Evolutionary conservation across 371 early-diverging fungal species (phyloP), one percentile per base, ranked within the genome.

Genomic region (Nematocida sp.): DNA sequence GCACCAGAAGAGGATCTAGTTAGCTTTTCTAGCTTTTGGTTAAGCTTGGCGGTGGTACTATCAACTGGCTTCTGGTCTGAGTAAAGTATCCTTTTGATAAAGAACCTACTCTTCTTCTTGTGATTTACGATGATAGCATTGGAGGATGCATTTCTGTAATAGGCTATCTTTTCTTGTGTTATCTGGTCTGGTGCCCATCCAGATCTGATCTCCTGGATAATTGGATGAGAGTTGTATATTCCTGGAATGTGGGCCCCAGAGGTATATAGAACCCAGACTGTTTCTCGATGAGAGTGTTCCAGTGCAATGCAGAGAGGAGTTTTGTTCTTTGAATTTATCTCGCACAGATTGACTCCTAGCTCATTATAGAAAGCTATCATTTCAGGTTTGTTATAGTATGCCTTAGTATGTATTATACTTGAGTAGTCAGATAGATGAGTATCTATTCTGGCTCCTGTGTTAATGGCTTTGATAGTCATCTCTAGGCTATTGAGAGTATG

Each of bases 401-500:
- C 35, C 27, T 66, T 66, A 2, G 67, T 66, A 35, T 66, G 67
- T 17, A 66, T 55, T 11, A 66, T 46, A 21, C 58, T 41, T 21
- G 67, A 53, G 31, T 45, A 17, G 17, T 53, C 54, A 11, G 46
- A 41, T n/a, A 53, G 32, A 7, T 25, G 43, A 17, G 31, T 34
- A 5, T 66, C 67, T 21, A 66, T 29, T 5, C 57, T 32, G n/a
- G 67, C 67, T 7, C 67, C 67, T 46, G 46, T 51, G 25, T 53
- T 54, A 11, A 66, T 66, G 9, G 67, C 67, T 38, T 66, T 66
- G n/a, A 53, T 53, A 4, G 38, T 32, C 67, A 66, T 66, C 21
- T 66, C 67, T 7, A 66, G 54, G 27, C 54, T 46, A 43, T 66
- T 66, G 17, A 66, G 58, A 19, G 57, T 66, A 58, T 66, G 67